Percentiles rank a stretch among this genome's conserved stretches.
phyloP scores from a whole-genome alignment of 1,284 basidiomycete genomes.

The Schizophyllum commune region DNA sequence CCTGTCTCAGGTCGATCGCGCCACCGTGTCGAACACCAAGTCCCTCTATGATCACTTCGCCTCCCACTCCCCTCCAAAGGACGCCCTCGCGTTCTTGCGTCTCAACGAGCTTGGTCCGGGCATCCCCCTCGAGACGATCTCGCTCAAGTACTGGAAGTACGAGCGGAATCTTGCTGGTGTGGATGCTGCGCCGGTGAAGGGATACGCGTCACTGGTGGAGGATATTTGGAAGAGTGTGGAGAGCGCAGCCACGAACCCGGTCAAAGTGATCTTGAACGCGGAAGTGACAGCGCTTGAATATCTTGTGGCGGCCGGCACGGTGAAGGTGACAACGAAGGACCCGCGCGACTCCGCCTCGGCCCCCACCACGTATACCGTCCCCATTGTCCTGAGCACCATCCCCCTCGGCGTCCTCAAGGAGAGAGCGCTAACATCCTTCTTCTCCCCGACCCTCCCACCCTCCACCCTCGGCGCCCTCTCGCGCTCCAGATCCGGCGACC shows the following conservation, averaged over 20 bases:
- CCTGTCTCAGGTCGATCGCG: neutral
- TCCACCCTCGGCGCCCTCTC: neutral
- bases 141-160: neutral
- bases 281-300: neutral
- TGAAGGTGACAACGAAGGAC: neutral
- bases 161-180: neutral
- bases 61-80: neutral
- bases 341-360: neutral
- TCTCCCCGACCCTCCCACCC: neutral
- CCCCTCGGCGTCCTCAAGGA: neutral
- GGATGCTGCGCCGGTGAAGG: neutral
- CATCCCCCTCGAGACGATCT: neutral
- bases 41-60: neutral
- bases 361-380: neutral
- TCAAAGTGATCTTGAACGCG: neutral
- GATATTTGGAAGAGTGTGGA: neutral
- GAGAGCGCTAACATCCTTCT: neutral
- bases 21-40: neutral
- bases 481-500: neutral
- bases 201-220: neutral
- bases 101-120: neutral
- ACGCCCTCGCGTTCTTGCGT: neutral
- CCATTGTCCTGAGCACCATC: neutral
- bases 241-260: neutral
- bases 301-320: neutral